A percentile compares a stretch with the other conserved stretches of the same genome.
phyloP scores from a whole-genome alignment of 2,329 filamentous ascomycete species.

The Fusarium nodosum region DNA sequence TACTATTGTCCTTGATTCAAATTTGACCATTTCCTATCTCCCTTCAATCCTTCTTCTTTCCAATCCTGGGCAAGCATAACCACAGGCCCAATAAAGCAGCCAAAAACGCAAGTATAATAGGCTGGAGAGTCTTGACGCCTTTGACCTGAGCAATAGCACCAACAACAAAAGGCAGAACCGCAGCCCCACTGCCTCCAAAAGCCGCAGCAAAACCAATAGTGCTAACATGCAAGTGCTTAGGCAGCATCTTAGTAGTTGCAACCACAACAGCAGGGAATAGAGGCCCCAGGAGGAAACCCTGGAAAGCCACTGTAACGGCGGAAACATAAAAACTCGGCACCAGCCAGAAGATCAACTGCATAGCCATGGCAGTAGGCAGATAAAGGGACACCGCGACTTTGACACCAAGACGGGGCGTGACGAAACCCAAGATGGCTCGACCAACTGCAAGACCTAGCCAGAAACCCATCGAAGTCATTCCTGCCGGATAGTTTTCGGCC shows the following conservation, averaged over 20 bases:
- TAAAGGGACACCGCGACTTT: slow-evolving; percentile 73
- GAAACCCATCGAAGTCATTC: slow-evolving; percentile 83
- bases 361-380: slow-evolving; percentile 71
- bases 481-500: slow-evolving; percentile 76
- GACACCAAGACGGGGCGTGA: slow-evolving; percentile 79
- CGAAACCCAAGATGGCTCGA: slow-evolving; percentile 77
- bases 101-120: slow-evolving; percentile 67
- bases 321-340: slow-evolving; percentile 83
- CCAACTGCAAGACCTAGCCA: slow-evolving; percentile 85
- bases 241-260: slow-evolving; percentile 76
- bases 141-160: slow-evolving; percentile 73
- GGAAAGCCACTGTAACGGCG: slow-evolving; percentile 76
- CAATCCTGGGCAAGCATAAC: slow-evolving; percentile 60
- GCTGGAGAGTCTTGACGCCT: slow-evolving; percentile 69
- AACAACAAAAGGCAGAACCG: slow-evolving; percentile 74
- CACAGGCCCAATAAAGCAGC: slow-evolving; percentile 61
- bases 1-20: neutral
- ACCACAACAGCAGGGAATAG: slow-evolving; percentile 81
- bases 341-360: slow-evolving; percentile 84
- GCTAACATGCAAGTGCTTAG: slow-evolving; percentile 79
- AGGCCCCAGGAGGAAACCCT: slow-evolving; percentile 85
- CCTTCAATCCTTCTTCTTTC: slow-evolving; percentile 56
- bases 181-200: slow-evolving; percentile 79
- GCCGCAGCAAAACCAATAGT: slow-evolving; percentile 83
- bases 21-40: neutral